phyloP scores from a whole-genome alignment of 1,139 yeast genomes.

The Yamadazyma blattariae region DNA sequence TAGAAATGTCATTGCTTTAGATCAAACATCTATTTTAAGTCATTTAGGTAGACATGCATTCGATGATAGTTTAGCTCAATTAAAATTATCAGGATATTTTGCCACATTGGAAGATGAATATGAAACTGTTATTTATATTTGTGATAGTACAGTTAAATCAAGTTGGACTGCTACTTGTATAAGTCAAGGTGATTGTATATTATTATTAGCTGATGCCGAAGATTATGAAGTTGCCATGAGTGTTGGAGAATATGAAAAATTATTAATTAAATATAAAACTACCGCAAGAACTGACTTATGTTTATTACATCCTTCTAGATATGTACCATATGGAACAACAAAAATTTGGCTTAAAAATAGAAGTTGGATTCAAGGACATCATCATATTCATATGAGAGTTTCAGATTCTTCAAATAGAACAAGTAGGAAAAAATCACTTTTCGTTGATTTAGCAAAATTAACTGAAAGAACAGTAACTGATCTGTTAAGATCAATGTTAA shows the following conservation, averaged over 20 bases:
- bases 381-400: conserved; percentile 71
- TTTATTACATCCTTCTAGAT: conserved; percentile 77
- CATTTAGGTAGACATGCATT: conserved; percentile 92
- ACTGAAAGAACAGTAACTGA: conserved; percentile 32
- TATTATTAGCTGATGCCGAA: conserved; percentile 66
- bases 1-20: conserved; percentile 69
- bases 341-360: conserved; percentile 80
- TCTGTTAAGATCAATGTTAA: conserved; percentile 29
- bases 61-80: conserved; percentile 72
- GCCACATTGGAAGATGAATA: conserved; percentile 88
- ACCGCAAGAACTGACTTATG: conserved; percentile 89
- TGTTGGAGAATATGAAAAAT: conserved; percentile 81
- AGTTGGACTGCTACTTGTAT: conserved; percentile 93
- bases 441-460: conserved; percentile 40
- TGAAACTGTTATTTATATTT: conserved; percentile 82
- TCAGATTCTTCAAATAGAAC: conserved; percentile 16
- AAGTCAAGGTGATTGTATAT: conserved; percentile 89
- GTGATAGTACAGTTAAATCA: conserved; percentile 80
- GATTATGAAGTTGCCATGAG: conserved; percentile 61
- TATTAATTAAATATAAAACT: conserved; percentile 71
- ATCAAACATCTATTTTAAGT: conserved; percentile 75
- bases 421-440: conserved; percentile 18
- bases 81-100: conserved; percentile 84
- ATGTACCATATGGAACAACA: conserved; percentile 82
- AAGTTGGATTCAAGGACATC: conserved; percentile 90